A percentile compares a stretch with the other conserved stretches of the same genome.
phyloP scores from a whole-genome alignment of 257 asterid genomes.

The Solanum commersonii region DNA sequence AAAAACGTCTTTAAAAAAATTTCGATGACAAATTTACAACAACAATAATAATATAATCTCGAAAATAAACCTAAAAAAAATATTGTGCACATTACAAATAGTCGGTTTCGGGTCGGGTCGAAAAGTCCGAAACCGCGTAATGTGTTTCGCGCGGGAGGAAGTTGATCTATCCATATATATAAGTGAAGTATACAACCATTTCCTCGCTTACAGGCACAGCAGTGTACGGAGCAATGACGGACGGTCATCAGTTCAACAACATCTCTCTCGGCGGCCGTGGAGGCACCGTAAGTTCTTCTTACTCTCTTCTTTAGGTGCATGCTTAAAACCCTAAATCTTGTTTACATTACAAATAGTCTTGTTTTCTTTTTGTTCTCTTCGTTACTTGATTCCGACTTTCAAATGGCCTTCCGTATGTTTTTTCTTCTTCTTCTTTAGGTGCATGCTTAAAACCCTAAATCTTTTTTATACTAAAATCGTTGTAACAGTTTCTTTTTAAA shows the following conservation, averaged over 20 bases:
- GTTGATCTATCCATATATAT: not conserved
- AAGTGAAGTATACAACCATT: not conserved
- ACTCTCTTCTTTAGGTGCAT: not conserved
- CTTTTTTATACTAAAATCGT: not conserved
- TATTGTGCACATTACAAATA: not conserved
- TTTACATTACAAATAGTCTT: not conserved
- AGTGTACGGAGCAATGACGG: conserved; percentile 34
- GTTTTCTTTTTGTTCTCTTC: not conserved
- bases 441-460: not conserved
- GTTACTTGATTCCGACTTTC: not conserved
- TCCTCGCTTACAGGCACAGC: too few species aligned
- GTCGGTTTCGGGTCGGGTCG: not conserved
- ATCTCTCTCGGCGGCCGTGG: conserved; percentile 92
- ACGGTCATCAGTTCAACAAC: conserved; percentile 67
- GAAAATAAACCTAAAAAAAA: not conserved
- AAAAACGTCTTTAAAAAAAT: not conserved
- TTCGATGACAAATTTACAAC: not conserved
- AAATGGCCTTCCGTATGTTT: not conserved
- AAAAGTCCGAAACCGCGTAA: not conserved
- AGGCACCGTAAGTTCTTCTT: conserved; percentile 53
- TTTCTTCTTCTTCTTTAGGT: not conserved
- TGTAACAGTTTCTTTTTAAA: not conserved
- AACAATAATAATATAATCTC: not conserved
- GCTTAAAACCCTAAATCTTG: conserved; percentile 5
- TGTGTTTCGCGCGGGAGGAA: conserved; percentile 1